phyloP scores from a whole-genome alignment of 768 basidiomycete species.

The Panaeolus papilionaceus region DNA sequence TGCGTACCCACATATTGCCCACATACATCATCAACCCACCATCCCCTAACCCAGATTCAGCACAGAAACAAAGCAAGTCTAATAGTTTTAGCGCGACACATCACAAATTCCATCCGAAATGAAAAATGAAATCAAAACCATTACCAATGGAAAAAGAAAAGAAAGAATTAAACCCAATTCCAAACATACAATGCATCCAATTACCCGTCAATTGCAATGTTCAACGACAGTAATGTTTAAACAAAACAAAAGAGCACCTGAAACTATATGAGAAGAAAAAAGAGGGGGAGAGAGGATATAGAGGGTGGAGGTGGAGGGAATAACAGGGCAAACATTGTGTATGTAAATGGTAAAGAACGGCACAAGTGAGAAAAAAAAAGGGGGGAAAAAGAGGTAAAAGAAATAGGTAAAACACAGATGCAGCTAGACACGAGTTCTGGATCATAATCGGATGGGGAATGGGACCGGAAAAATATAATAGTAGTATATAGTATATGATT shows the following conservation, averaged over 20 bases:
- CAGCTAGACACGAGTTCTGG: not conserved
- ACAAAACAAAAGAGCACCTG: slow-evolving; percentile 7
- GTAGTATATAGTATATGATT: slow-evolving; percentile 14
- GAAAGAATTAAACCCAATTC: not conserved
- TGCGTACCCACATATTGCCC: too few species aligned
- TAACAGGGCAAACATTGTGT: not conserved
- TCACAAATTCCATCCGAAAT: too few species aligned
- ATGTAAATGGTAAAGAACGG: slow-evolving; percentile 12
- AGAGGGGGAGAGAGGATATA: not conserved
- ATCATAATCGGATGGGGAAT: slow-evolving; percentile 1
- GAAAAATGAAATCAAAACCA: too few species aligned
- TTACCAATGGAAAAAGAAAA: not conserved
- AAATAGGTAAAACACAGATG: slow-evolving; percentile 6
- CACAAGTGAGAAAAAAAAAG: not conserved
- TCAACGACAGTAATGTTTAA: slow-evolving; percentile 2
- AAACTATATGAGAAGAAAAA: not conserved
- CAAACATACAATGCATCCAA: slow-evolving; percentile 1
- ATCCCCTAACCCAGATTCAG: too few species aligned
- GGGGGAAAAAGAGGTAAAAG: not conserved
- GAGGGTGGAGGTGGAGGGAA: too few species aligned
- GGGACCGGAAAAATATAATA: not conserved
- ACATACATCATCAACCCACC: too few species aligned
- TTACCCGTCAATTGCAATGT: slow-evolving; percentile 3
- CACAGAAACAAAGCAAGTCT: too few species aligned
- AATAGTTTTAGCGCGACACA: too few species aligned